Evolutionary conservation across 805 yeast species (phyloP), one percentile per base, ranked within the genome.

Genomic region (Cyberlindnera mrakii): DNA sequence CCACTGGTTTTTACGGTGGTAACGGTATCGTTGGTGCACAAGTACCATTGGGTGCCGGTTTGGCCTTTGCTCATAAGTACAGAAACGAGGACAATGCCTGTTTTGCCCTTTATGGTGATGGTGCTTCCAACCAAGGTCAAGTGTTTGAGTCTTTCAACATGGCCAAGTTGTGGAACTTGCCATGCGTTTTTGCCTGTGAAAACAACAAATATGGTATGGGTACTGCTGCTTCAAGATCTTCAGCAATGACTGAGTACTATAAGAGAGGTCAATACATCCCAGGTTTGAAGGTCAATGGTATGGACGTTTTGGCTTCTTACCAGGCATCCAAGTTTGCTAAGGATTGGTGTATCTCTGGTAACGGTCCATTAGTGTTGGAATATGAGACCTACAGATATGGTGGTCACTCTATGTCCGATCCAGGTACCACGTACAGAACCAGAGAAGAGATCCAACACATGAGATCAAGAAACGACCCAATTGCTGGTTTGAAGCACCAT

Each of bases 141-240:
- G 97, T 90, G 49, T 93, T 93, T 59, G 99, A 93, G 75, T 67
- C 97, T 41, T 93, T 77, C 78, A 93, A 93, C 81, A 93, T 93
- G 98, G 99, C 99, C 63, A 93, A 93, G 73, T 79, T 93, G 65
- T 93, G 96, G 96, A 82, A 90, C 71, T 77, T 93, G 63, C 99
- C 99, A 55, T 84, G 87, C 64, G 71, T 93, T 52, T 93, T 88
- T 64, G 88, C 93, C 51, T 93, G 99, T 77, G 99, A 93, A 73
- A 93, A 93, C 79, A 93, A 93, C 82, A 93, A 89, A 74, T 93
- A 93, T 68, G 99, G 99, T 78, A 93, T 93, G 99, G 99, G 99
- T 74, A 93, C 99, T 42, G 72, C 99, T 52, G 98, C 98, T 43
- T 69, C 96, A 38, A 85, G 99, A 74, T 89, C 97, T 13, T 89